Percentiles rank a stretch among this genome's conserved stretches.
phyloP scores from a whole-genome alignment of 1,284 basidiomycete genomes.

The Puccinia horiana region DNA sequence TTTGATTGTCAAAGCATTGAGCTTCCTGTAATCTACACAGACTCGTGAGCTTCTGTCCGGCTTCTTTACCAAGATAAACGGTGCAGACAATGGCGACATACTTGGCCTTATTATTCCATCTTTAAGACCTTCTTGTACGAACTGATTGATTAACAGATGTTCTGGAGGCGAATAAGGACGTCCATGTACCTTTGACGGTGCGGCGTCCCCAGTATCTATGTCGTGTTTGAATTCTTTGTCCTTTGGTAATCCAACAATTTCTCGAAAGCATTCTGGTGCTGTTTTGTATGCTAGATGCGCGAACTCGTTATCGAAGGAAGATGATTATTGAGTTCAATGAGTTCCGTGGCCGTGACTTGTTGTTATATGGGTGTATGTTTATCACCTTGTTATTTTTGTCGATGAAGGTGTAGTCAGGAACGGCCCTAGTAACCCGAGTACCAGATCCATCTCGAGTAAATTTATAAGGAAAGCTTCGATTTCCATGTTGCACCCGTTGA shows the following conservation, averaged over 20 bases:
- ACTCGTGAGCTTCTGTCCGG: background rate
- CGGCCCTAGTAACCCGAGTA: background rate
- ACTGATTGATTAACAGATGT: constrained; percentile 4
- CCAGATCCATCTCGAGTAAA: background rate
- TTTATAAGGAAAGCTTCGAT: background rate
- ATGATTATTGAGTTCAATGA: background rate
- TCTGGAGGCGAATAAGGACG: too few species aligned
- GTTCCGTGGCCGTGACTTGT: background rate
- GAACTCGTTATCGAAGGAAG: background rate
- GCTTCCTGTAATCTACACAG: constrained; percentile 4
- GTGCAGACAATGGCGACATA: background rate
- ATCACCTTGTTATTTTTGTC: background rate
- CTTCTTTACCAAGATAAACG: too few species aligned
- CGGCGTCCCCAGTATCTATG: constrained; percentile 2
- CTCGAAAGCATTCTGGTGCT: background rate
- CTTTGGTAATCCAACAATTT: background rate
- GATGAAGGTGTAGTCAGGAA: background rate
- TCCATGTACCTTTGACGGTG: background rate
- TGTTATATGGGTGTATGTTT: background rate
- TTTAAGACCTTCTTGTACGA: constrained; percentile 4
- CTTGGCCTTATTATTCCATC: background rate
- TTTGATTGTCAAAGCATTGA: constrained; percentile 7
- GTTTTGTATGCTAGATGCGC: background rate
- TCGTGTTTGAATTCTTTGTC: background rate
- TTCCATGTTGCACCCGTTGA: too few species aligned